Base-by-base conservation (phyloP, 345 rosid species). In the Gossypioides kirkii region DNA sequence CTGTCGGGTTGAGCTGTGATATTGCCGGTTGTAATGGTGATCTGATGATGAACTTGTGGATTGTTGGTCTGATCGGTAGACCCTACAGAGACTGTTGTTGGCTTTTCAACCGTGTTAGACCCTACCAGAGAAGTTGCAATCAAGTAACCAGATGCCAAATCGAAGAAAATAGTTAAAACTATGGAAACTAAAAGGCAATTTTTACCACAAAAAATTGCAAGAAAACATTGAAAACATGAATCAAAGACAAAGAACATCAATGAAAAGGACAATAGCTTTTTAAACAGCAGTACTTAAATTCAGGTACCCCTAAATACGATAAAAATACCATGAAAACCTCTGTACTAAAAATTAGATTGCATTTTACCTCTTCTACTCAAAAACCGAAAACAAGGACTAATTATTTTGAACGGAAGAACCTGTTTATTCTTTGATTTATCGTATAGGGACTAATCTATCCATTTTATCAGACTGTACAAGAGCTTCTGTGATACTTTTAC, bases 41-140 rank as follows among this genome's bases (percentile, higher is more conserved):
- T 92, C 82, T 94, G 99, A 80, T 94, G 98, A 84, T 86, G 88
- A 73, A 71, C 64, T 54, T 82, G 88, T 26, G 82, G 70, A 78
- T 61, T 76, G 80, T 74, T 72, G 11, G 79, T 59, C 75, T 83
- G 81, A 72, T 88, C 90, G 0, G 32, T 23, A 54, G 86, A 52
- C 76, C 89, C 89, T 0, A 50, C 69, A 4, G 60, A 74, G 74
- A 75, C 67, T 36, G 3, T 43, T 26, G 14, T 59, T 0, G 81
- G 73, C 84, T 88, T 89, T 77, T 86, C 98, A 53, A 89, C 86
- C 85, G 78, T 85, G 85, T 82, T 76, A 59, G 81, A 46, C 61
- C 86, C 96, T 25, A 65, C 36, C 32, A 65, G 23, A 60, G 49
- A 45, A 69, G 58, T 56, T 74, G 46, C 74, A 73, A 47, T 61